Evolutionary conservation across 225 moss, liverwort and hornwort species (phyloP).

Genomic region (Antitrichia curtipendula): DNA sequence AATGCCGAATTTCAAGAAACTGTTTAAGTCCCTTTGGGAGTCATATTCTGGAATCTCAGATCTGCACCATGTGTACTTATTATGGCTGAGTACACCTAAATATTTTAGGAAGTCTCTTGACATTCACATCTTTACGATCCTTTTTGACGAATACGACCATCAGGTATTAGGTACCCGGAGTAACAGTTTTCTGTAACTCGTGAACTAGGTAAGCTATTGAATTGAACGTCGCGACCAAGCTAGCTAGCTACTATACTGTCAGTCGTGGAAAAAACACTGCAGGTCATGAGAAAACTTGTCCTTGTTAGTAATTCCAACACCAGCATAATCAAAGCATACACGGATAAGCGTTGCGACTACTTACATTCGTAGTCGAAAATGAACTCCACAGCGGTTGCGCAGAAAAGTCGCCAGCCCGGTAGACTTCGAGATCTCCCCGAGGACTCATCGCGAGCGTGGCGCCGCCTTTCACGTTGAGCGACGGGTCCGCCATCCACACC

Average conservation of each 20-base stretch:
- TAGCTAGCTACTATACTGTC: background rate
- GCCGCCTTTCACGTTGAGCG: background rate
- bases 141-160: background rate
- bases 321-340: background rate
- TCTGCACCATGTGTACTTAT: too few species aligned
- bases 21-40: background rate
- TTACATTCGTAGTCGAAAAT: background rate
- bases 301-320: background rate
- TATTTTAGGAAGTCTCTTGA: background rate
- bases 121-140: background rate
- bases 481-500: background rate
- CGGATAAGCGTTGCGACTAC: background rate
- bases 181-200: background rate
- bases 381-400: background rate
- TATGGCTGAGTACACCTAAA: background rate
- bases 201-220: background rate
- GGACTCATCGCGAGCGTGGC: background rate
- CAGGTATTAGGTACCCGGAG: background rate
- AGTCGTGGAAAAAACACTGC: background rate
- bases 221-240: background rate
- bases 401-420: too few species aligned
- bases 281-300: background rate
- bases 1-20: background rate
- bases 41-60: background rate
- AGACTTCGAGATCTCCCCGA: background rate